phyloP scores from a whole-genome alignment of 371 early-diverging fungal species.

The Apophysomyces elegans region DNA sequence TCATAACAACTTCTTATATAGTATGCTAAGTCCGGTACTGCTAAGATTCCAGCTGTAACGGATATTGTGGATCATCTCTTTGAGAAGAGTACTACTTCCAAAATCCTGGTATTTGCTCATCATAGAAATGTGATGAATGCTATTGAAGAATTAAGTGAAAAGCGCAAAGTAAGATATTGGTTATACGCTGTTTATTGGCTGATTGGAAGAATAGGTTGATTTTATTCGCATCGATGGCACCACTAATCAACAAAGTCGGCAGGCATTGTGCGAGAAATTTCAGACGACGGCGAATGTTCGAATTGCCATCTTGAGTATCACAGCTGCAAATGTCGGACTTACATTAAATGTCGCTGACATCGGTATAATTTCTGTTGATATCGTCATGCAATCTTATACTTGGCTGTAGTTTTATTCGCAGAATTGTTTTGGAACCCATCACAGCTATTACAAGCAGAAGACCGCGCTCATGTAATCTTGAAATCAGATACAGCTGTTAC shows the following conservation, averaged over 20 bases:
- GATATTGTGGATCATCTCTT: constrained; percentile 55
- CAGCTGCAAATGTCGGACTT: constrained; percentile 63
- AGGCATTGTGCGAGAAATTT: constrained; percentile 42
- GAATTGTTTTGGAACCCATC: constrained; percentile 76
- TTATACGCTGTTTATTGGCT: too few relatives aligned
- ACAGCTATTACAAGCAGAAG: constrained; percentile 55
- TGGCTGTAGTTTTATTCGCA: constrained; percentile 58
- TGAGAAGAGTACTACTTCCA: constrained; percentile 39
- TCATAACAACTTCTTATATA: not conserved
- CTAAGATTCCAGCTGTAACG: constrained; percentile 50
- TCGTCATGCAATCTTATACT: not conserved
- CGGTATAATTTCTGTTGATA: constrained; percentile 22
- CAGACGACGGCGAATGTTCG: constrained; percentile 41
- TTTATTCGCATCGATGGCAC: constrained; percentile 68
- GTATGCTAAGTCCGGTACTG: constrained; percentile 38
- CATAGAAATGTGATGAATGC: constrained; percentile 53
- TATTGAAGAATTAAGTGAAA: constrained; percentile 33
- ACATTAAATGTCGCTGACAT: constrained; percentile 60
- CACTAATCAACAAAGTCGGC: constrained; percentile 34
- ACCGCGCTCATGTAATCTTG: constrained; percentile 37
- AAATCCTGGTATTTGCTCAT: constrained; percentile 68
- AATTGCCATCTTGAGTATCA: constrained; percentile 61
- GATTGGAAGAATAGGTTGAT: constrained; percentile 18
- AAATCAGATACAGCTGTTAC: not conserved
- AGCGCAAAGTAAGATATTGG: constrained; percentile 23